These are phyloP conservation scores for Pseudonitzschia multiseries DNA, from an alignment of 108 stramenopile genomes.

Conservation along the genomic window DNA sequence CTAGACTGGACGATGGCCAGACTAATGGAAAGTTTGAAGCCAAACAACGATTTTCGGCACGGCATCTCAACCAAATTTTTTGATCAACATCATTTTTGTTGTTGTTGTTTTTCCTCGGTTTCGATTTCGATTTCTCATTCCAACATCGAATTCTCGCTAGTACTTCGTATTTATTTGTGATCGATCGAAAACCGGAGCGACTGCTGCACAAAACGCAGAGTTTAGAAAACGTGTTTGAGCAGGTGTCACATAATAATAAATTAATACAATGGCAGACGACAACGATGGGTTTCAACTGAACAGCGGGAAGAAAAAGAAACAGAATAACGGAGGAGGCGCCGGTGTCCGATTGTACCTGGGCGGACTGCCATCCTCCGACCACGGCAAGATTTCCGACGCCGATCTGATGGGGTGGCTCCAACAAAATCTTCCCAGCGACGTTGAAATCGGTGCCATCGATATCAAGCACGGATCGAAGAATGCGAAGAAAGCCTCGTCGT, in stretches of 20 bases:
- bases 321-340: not conserved
- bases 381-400: not conserved
- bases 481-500: not conserved
- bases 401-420: not conserved
- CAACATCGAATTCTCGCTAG: not conserved
- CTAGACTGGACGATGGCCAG: not conserved
- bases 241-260: too few species aligned
- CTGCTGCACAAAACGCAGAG: too few species aligned
- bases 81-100: not conserved
- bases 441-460: not conserved
- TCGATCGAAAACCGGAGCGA: too few species aligned
- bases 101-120: too few species aligned
- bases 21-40: not conserved
- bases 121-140: too few species aligned
- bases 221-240: too few species aligned
- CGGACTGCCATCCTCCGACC: not conserved
- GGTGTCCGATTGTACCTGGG: constrained; percentile 5
- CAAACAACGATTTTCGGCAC: not conserved
- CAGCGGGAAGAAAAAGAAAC: not conserved
- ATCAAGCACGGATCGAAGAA: not conserved
- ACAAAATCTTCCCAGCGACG: not conserved
- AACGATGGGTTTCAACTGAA: constrained; percentile 11
- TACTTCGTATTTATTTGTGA: too few species aligned
- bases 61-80: too few species aligned
- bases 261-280: not conserved